Percentiles rank a stretch among this genome's conserved stretches.
Evolutionary conservation across 805 yeast species (phyloP).

Genomic region (Candida bentonensis): DNA sequence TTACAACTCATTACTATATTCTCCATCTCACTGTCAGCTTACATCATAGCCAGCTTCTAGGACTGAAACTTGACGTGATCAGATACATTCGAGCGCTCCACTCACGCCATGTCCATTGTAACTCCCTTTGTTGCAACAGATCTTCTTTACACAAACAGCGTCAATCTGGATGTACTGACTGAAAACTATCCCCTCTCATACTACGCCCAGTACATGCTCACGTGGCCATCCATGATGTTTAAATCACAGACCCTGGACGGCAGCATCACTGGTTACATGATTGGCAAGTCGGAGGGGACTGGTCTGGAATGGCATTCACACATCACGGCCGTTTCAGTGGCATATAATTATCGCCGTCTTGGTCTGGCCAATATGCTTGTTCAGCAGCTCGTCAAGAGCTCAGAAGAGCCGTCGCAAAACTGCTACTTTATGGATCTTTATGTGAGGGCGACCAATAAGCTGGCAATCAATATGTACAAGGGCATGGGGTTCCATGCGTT

Average conservation of each 20-base stretch:
- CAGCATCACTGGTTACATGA: constrained; percentile 41
- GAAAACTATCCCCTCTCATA: constrained; percentile 81
- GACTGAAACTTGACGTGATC: too few species aligned
- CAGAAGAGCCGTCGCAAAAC: constrained; percentile 65
- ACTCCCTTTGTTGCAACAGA: constrained; percentile 83
- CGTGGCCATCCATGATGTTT: constrained; percentile 86
- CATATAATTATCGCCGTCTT: constrained; percentile 65
- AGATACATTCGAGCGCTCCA: too few species aligned
- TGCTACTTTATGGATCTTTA: constrained; percentile 82
- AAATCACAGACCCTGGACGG: constrained; percentile 34
- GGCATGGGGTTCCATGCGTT: constrained; percentile 74
- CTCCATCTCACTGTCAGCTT: too few species aligned
- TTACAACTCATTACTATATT: too few species aligned
- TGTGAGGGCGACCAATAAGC: constrained; percentile 70
- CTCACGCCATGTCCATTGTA: constrained; percentile 64
- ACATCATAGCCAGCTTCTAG: too few species aligned
- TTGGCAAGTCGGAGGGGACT: constrained; percentile 92
- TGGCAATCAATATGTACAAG: constrained; percentile 75
- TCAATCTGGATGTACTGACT: constrained; percentile 79
- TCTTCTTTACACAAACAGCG: constrained; percentile 52
- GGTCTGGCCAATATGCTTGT: constrained; percentile 79
- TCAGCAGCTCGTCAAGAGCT: constrained; percentile 52
- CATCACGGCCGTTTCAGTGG: constrained; percentile 88
- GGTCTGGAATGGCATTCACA: constrained; percentile 89
- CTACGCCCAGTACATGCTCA: constrained; percentile 66